phyloP scores from a whole-genome alignment of 1,139 yeast species.

The Geotrichum phurueaensis region DNA sequence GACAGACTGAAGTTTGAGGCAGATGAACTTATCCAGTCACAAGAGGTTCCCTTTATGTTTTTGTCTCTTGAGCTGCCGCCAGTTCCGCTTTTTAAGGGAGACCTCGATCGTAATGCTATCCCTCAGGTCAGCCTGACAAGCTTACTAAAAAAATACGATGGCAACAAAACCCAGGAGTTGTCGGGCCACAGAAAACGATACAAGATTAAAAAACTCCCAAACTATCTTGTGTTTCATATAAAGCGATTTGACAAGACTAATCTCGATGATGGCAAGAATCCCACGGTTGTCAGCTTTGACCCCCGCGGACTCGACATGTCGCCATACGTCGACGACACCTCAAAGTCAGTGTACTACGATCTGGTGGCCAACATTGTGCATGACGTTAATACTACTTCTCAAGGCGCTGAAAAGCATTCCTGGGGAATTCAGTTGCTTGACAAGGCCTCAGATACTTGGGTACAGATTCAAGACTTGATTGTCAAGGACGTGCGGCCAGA shows the following conservation, averaged over 20 bases:
- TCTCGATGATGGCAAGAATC: conserved; percentile 43
- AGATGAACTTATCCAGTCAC: conserved; percentile 10
- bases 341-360: conserved; percentile 36
- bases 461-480: conserved; percentile 49
- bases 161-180: conserved; percentile 34
- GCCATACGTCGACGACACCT: conserved; percentile 28
- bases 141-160: conserved; percentile 46
- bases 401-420: conserved; percentile 18
- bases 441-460: conserved; percentile 46
- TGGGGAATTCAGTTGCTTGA: conserved; percentile 54
- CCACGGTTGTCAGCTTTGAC: conserved; percentile 61
- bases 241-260: conserved; percentile 45
- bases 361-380: conserved; percentile 50
- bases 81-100: conserved; percentile 47
- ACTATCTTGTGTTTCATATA: conserved; percentile 49
- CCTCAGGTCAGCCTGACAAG: conserved; percentile 49
- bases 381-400: conserved; percentile 30
- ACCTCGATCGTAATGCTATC: conserved; percentile 37
- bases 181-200: conserved; percentile 38
- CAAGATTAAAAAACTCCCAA: conserved; percentile 46
- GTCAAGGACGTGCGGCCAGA: conserved; percentile 49
- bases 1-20: conserved; percentile 27
- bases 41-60: conserved; percentile 49
- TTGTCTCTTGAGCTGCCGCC: conserved; percentile 56
- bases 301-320: conserved; percentile 41